phyloP scores from a whole-genome alignment of 2,329 filamentous ascomycete genomes.

The Nigrospora sphaerica region DNA sequence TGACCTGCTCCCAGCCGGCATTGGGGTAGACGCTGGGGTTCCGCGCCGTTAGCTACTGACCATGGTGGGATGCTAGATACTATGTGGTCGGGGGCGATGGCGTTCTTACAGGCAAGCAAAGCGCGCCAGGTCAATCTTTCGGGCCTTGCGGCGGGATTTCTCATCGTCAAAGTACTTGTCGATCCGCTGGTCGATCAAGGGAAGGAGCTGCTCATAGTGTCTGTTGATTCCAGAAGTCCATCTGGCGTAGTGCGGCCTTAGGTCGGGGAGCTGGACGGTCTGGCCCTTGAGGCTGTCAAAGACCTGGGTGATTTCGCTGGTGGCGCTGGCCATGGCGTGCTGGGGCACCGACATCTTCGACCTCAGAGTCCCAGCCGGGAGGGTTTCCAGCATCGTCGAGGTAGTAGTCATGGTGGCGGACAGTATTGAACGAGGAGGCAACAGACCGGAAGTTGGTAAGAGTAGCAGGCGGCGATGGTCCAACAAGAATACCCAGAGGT shows the following conservation, averaged over 20 bases:
- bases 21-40: slow-evolving; percentile 8
- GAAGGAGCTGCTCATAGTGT: slow-evolving; percentile 6
- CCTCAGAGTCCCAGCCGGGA: no score
- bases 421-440: no score
- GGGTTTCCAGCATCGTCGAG: no score
- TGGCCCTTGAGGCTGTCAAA: slow-evolving; percentile 2
- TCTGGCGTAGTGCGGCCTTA: slow-evolving; percentile 9
- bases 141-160: slow-evolving; percentile 6
- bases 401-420: no score
- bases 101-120: slow-evolving; percentile 9
- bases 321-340: no score
- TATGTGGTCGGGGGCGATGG: background rate
- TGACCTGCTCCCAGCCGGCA: slow-evolving; percentile 8
- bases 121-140: slow-evolving; percentile 10
- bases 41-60: background rate
- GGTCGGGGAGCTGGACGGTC: slow-evolving; percentile 8
- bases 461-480: no score
- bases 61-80: background rate
- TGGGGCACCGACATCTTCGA: no score
- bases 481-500: no score
- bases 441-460: no score
- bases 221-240: slow-evolving; percentile 9
- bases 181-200: slow-evolving; percentile 8
- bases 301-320: background rate
- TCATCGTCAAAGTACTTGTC: slow-evolving; percentile 8